Conservation (phyloP, 768 basidiomycete genomes). For the Boletus tylopilopsis region DNA sequence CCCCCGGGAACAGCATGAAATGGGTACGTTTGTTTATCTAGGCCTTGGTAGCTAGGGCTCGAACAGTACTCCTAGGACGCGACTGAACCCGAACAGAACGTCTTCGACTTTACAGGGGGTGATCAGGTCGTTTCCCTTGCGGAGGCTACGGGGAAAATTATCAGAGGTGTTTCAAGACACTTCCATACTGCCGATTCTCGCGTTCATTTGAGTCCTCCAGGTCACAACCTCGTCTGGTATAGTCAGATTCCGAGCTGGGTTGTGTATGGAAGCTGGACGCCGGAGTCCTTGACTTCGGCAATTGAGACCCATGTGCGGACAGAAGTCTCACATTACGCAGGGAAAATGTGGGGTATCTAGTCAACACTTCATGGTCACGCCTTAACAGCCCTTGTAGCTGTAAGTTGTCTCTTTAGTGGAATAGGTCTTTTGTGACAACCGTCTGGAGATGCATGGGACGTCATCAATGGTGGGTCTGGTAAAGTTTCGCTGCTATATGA, state of each 20-base stretch:
- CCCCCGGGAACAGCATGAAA: constrained; percentile 19
- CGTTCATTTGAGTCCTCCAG: neutral
- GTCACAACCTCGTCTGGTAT: constrained; percentile 20
- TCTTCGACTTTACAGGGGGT: constrained; percentile 21
- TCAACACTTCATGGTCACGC: neutral
- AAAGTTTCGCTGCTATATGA: neutral
- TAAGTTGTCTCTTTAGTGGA: constrained; percentile 1
- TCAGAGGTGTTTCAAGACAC: constrained; percentile 13
- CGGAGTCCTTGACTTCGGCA: constrained; percentile 11
- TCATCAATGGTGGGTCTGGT: constrained; percentile 14
- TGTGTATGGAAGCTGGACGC: constrained; percentile 10
- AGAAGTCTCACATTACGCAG: constrained; percentile 14
- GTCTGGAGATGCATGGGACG: constrained; percentile 18
- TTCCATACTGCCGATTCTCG: neutral
- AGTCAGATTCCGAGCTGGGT: constrained; percentile 17
- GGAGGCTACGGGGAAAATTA: constrained; percentile 15
- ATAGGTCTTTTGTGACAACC: neutral
- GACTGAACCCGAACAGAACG: constrained; percentile 21
- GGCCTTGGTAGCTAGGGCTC: neutral
- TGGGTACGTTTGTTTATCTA: constrained; percentile 11
- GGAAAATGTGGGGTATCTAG: constrained; percentile 7
- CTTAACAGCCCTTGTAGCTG: constrained; percentile 2
- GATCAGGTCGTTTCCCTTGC: constrained; percentile 20
- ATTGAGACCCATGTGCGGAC: constrained; percentile 16
- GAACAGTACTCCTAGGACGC: constrained; percentile 7